phyloP scores from a whole-genome alignment of 192 early-diverging fungal species.

The Backusella australiensis region DNA sequence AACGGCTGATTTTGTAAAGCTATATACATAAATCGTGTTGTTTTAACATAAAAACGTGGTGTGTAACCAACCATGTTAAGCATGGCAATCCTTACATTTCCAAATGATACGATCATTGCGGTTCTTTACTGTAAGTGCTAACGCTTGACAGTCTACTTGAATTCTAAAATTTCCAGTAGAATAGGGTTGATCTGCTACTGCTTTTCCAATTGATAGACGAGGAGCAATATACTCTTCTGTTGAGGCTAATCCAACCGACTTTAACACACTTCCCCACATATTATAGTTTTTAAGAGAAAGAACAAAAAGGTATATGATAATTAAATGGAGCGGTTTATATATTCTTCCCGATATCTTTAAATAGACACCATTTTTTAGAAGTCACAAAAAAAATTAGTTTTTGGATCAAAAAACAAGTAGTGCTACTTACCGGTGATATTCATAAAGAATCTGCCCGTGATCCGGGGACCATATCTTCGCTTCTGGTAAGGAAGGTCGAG shows the following conservation, averaged over 20 bases:
- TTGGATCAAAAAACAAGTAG: no score
- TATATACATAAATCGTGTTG: conserved; percentile 7
- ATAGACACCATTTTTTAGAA: no score
- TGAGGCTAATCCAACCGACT: conserved; percentile 18
- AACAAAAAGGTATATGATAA: neutral
- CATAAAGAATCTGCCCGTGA: no score
- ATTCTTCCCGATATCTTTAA: neutral
- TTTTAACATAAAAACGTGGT: conserved; percentile 4
- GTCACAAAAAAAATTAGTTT: no score
- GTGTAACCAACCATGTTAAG: neutral
- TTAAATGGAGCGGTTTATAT: neutral
- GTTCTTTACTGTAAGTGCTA: conserved; percentile 20
- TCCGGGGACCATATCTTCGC: no score
- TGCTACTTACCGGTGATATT: no score
- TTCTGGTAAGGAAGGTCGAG: no score
- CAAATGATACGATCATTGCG: conserved; percentile 19
- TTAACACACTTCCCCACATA: conserved; percentile 19
- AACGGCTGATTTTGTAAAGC: conserved; percentile 37
- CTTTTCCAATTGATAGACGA: conserved; percentile 30
- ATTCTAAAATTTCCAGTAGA: conserved; percentile 24
- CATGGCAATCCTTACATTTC: conserved; percentile 25
- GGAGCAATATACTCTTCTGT: conserved; percentile 23
- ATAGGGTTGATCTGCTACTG: conserved; percentile 21
- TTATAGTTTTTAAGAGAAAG: neutral
- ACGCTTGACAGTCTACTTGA: conserved; percentile 12